phyloP scores from a whole-genome alignment of 805 yeast species.

The Ogataea corticis region DNA sequence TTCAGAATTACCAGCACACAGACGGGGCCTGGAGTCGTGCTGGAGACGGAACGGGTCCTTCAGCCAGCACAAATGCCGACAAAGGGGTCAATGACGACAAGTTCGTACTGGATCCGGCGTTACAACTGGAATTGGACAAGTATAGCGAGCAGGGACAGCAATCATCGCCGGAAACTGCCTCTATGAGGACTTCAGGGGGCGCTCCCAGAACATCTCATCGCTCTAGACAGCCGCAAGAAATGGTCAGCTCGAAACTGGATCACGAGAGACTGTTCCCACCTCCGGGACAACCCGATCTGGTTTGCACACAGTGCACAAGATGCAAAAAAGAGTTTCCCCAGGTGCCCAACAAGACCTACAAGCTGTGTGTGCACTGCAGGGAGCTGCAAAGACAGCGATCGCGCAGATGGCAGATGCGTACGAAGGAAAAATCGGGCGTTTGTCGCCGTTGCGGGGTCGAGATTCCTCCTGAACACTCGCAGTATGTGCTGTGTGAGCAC shows the following conservation, averaged over 20 bases:
- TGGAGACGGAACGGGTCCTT: slow-evolving; percentile 3
- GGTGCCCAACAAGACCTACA: slow-evolving; percentile 45
- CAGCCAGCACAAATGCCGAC: neutral
- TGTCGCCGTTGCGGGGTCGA: slow-evolving; percentile 64
- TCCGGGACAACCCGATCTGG: slow-evolving; percentile 4
- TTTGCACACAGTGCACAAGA: slow-evolving; percentile 44
- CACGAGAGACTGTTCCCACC: slow-evolving; percentile 9
- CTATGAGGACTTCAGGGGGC: neutral
- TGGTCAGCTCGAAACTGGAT: neutral
- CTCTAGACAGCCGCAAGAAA: slow-evolving; percentile 1
- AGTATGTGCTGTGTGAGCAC: slow-evolving; percentile 59
- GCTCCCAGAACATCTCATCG: too few relatives aligned
- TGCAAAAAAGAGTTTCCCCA: slow-evolving; percentile 63
- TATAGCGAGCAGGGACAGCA: slow-evolving; percentile 5
- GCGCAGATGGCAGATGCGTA: slow-evolving; percentile 63
- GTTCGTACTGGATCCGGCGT: slow-evolving; percentile 27
- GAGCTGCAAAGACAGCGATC: slow-evolving; percentile 63
- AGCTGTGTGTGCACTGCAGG: slow-evolving; percentile 65
- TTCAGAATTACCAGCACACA: slow-evolving; percentile 18
- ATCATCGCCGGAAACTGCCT: neutral
- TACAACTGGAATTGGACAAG: slow-evolving; percentile 26
- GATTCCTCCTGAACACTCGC: slow-evolving; percentile 50
- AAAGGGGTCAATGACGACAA: slow-evolving; percentile 16
- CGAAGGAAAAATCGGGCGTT: slow-evolving; percentile 59
- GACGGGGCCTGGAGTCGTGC: slow-evolving; percentile 14